A percentile compares a stretch with the other conserved stretches of the same genome.
phyloP scores from a whole-genome alignment of 345 rosid genomes.

The Citrus mangshanensis region DNA sequence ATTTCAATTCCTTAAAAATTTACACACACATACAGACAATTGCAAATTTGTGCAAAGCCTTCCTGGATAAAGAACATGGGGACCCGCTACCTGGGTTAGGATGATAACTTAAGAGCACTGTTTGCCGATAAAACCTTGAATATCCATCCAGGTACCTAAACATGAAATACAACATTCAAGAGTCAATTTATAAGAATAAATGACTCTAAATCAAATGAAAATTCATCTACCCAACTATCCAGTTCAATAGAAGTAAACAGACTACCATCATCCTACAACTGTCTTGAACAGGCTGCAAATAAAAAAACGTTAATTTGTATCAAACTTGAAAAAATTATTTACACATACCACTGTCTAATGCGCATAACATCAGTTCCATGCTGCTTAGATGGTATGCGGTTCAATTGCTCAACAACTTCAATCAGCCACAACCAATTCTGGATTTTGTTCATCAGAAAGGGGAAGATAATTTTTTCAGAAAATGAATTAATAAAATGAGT shows the following conservation, averaged over 20 bases:
- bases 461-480: neutral
- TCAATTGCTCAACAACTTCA: conserved; percentile 62
- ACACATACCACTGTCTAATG: conserved; percentile 67
- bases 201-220: neutral
- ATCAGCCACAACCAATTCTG: conserved; percentile 81
- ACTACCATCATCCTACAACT: neutral
- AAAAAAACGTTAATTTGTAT: neutral
- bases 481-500: neutral
- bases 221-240: neutral
- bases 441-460: conserved; percentile 20
- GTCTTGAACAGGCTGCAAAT: neutral
- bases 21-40: neutral
- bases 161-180: conserved; percentile 5
- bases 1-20: neutral
- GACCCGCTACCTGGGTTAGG: conserved; percentile 63
- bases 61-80: conserved; percentile 1
- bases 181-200: conserved; percentile 9
- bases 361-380: conserved; percentile 90
- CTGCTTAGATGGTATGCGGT: conserved; percentile 67
- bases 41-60: neutral
- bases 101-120: conserved; percentile 72
- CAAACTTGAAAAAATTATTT: neutral
- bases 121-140: conserved; percentile 74
- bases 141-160: conserved; percentile 83
- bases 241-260: neutral